Conservation (phyloP, 2,329 filamentous ascomycete species). For the Diaporthe aspalathi region DNA sequence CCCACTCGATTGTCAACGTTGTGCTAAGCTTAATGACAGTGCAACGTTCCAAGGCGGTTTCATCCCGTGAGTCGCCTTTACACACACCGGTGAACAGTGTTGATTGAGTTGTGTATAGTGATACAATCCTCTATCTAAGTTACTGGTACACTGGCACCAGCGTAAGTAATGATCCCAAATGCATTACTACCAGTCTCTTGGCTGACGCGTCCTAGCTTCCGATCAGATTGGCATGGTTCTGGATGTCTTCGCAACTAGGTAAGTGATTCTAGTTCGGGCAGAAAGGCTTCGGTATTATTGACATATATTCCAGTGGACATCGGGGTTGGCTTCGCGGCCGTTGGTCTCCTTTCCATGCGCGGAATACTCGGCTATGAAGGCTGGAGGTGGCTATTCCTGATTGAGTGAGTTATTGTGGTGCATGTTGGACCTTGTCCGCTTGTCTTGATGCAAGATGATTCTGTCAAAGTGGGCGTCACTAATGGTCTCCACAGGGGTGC, state of each 20-base stretch:
- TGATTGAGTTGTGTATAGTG: conserved; percentile 20
- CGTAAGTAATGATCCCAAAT: neutral
- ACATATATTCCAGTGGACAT: neutral
- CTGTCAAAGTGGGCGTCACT: neutral
- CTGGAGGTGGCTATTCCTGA: conserved; percentile 58
- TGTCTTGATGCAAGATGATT: neutral
- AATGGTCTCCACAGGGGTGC: neutral
- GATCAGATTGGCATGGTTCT: conserved; percentile 53
- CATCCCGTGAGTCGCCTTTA: conserved; percentile 42
- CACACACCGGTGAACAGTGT: too few relatives aligned
- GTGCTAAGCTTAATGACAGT: neutral
- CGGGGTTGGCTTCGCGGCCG: conserved; percentile 37
- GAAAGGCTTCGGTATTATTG: neutral
- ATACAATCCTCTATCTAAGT: conserved; percentile 48
- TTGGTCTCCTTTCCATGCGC: conserved; percentile 45
- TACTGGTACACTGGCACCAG: conserved; percentile 47
- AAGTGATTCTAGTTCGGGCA: neutral
- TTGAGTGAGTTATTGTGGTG: conserved; percentile 54
- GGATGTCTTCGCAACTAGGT: conserved; percentile 41
- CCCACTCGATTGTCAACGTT: too few relatives aligned
- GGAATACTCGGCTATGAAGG: conserved; percentile 43
- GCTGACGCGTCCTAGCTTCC: conserved; percentile 46
- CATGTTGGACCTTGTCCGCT: too few relatives aligned
- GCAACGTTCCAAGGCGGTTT: conserved; percentile 46
- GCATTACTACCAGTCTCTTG: too few relatives aligned